Evolutionary conservation across 1,284 basidiomycete genomes (phyloP).

Genomic region (Cutaneotrichosporon cavernicola): DNA sequence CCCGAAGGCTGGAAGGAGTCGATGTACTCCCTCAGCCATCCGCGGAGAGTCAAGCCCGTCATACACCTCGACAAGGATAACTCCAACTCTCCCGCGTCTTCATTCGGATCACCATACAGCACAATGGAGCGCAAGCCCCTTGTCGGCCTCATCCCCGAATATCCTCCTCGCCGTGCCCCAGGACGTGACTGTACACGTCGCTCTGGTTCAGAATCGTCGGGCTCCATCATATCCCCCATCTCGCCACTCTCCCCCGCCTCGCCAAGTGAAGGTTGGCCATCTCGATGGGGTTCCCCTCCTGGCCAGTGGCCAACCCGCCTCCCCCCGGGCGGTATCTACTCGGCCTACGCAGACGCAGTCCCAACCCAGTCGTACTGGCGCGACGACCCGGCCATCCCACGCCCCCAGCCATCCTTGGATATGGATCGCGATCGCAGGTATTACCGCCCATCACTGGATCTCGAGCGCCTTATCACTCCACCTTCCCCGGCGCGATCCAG

Average conservation of each 20-base stretch:
- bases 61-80: neutral
- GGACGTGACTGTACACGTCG: neutral
- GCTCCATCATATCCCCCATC: neutral
- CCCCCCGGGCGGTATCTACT: neutral
- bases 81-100: neutral
- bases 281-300: neutral
- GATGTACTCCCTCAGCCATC: conserved; percentile 1
- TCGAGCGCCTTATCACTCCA: conserved; percentile 1
- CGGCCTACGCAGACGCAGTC: neutral
- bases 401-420: neutral
- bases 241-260: neutral
- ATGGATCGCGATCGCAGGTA: neutral
- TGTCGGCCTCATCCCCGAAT: neutral
- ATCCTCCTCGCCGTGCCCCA: neutral
- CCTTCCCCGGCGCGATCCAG: neutral
- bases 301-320: neutral
- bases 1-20: conserved; percentile 3
- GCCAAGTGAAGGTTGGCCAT: neutral
- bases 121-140: conserved; percentile 2
- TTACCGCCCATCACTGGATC: neutral
- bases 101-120: conserved; percentile 5
- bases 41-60: neutral
- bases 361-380: conserved; percentile 4
- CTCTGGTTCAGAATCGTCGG: neutral
- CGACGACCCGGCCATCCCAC: neutral